Evolutionary conservation across 192 early-diverging fungal genomes (phyloP).

Genomic region (Coemansia sp.): DNA sequence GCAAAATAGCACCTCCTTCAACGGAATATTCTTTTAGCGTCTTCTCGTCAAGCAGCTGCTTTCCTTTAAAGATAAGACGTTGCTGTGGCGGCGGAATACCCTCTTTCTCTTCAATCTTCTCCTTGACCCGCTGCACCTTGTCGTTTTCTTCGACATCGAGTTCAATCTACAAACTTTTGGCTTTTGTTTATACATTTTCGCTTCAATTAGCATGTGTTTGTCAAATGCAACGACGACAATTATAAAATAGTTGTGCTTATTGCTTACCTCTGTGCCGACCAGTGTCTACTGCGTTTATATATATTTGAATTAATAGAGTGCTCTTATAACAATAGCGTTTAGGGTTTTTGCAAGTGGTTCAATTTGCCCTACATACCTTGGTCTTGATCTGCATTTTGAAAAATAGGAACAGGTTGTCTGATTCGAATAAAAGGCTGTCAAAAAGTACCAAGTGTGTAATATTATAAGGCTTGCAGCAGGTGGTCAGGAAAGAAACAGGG

Average conservation of each 20-base stretch:
- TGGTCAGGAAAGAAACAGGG: background rate
- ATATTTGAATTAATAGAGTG: background rate
- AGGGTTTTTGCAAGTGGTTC: background rate
- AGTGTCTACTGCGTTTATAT: constrained; percentile 63
- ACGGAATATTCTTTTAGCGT: constrained; percentile 68
- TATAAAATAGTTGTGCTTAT: background rate
- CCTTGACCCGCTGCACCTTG: constrained; percentile 74
- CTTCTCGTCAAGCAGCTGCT: constrained; percentile 88
- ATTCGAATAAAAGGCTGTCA: background rate
- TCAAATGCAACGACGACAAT: background rate
- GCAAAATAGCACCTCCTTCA: constrained; percentile 79
- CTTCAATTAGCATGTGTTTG: background rate
- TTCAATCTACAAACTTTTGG: constrained; percentile 67
- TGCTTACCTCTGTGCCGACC: constrained; percentile 80
- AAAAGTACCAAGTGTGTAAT: too few relatives aligned
- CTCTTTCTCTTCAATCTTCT: constrained; percentile 92
- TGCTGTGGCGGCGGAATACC: constrained; percentile 97
- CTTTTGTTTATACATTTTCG: background rate
- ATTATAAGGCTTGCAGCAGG: background rate
- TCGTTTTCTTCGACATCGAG: constrained; percentile 83
- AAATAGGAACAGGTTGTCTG: background rate
- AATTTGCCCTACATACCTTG: constrained; percentile 15
- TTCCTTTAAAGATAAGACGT: constrained; percentile 90
- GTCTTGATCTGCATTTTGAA: constrained; percentile 26
- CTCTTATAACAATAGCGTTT: background rate